Evolutionary conservation across 345 rosid species (phyloP), one percentile per base, ranked within the genome.

Genomic region (Geranium brycei): DNA sequence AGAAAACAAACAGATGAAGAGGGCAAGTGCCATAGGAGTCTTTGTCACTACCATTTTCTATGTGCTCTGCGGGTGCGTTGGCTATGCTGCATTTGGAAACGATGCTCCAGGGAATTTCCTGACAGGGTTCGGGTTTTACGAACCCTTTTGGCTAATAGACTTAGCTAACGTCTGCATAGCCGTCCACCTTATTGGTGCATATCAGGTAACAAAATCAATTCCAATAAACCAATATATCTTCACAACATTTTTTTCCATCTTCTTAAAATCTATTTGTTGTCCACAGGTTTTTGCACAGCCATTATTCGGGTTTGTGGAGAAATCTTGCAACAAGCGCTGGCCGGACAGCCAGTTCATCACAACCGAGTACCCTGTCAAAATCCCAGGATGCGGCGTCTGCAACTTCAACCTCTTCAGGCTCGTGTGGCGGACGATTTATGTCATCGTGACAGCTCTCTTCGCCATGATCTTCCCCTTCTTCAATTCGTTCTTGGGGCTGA

Each of bases 381-480:
- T 91, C 58, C 91, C 87, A 19, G 65, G 63, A 17, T 69, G 10
- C 1, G 91, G 93, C 0, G 64, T 75, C 19, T 81, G 67, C 65
- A 61, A 77, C 15, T 7, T 86, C 70, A 92, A 83, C 76, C 55
- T 68, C 57, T 85, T 86, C 78, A 81, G 91, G 65, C 7, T 92
- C 63, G 78, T 78, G 55, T 92, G 97, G 96, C 83, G 98, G 72
- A 82, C 93, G 2, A 3, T 38, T 6, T 92, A 83, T 16, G 98
- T 92, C 38, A 64, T 87, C 1, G 15, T 82, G 18, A 81, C 93
- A 5, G 77, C 91, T 2, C 23, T 89, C 7, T 0, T 86, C 5
- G 98, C 98, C 51, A 89, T 87, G 97, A 71, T 85, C 41, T 76
- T 92, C 57, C 98, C 98, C 0, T 89, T 92, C 86, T 92, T 92